phyloP scores from a whole-genome alignment of 139 green algal genomes.

The Closterium sp. region DNA sequence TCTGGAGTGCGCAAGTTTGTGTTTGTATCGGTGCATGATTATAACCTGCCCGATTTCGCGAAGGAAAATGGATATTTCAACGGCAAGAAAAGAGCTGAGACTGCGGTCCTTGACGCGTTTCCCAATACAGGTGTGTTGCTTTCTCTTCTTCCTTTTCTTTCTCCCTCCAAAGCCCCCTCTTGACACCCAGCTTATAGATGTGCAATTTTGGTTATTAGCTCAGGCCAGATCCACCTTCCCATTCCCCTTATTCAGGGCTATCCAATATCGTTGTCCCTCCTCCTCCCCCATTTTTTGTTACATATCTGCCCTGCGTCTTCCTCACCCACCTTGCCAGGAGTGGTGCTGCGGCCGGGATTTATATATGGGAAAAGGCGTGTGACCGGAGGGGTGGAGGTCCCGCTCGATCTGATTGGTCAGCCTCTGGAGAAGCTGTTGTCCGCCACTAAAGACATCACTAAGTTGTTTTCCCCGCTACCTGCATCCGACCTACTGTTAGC shows the following conservation, averaged over 20 bases:
- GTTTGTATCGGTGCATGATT: constrained; percentile 58
- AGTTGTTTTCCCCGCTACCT: constrained; percentile 18
- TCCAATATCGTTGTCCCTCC: neutral
- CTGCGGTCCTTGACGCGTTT: constrained; percentile 21
- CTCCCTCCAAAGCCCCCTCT: neutral
- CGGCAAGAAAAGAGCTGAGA: constrained; percentile 45
- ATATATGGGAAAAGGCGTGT: constrained; percentile 48
- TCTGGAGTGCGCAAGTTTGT: constrained; percentile 45
- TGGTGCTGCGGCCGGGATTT: constrained; percentile 51
- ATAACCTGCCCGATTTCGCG: constrained; percentile 52
- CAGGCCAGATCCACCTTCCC: too few relatives aligned
- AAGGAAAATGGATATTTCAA: constrained; percentile 51
- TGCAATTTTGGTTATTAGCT: too few relatives aligned
- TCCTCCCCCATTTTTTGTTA: neutral
- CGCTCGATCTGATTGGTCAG: constrained; percentile 35
- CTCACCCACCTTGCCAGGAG: constrained; percentile 16
- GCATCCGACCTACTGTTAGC: constrained; percentile 50
- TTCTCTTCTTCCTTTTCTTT: neutral
- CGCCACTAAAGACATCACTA: constrained; percentile 22
- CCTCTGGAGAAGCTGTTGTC: constrained; percentile 45
- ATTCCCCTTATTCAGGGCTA: neutral
- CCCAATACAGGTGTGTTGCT: constrained; percentile 26
- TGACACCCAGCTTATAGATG: neutral
- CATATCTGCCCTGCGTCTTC: neutral
- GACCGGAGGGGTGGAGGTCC: constrained; percentile 23